A percentile compares a stretch with the other conserved stretches of the same genome.
These are phyloP conservation scores for Roridomyces roridus DNA, from an alignment of 768 basidiomycete species.

Conservation along the genomic window DNA sequence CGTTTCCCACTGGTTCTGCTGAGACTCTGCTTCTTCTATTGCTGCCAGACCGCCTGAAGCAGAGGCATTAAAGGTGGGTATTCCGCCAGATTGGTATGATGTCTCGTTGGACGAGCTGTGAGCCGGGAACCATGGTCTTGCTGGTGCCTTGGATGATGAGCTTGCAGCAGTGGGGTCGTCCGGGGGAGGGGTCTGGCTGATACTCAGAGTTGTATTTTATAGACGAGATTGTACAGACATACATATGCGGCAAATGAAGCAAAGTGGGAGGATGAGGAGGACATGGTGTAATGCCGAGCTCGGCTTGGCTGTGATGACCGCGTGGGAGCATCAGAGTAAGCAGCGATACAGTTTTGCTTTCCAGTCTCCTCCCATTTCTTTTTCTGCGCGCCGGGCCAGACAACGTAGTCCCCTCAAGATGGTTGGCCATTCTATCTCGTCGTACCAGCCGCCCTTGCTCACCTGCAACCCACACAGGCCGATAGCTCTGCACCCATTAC, in stretches of 20 bases:
- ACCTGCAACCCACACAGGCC: constrained; percentile 51
- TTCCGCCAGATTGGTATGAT: constrained; percentile 76
- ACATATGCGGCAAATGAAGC: constrained; percentile 68
- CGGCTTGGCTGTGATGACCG: neutral
- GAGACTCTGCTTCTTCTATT: constrained; percentile 45
- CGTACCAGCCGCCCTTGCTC: constrained; percentile 3
- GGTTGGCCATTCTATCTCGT: too few species aligned
- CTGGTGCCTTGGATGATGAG: constrained; percentile 32
- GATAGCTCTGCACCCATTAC: constrained; percentile 88
- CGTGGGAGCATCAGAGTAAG: neutral
- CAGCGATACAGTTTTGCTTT: constrained; percentile 37
- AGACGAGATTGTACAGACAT: constrained; percentile 44
- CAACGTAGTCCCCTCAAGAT: constrained; percentile 42
- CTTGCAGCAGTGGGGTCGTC: constrained; percentile 51
- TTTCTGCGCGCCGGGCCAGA: constrained; percentile 44
- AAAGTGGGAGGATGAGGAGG: constrained; percentile 47
- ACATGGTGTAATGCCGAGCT: constrained; percentile 29
- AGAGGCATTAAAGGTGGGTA: constrained; percentile 60
- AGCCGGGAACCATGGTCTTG: constrained; percentile 61
- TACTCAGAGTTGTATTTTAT: constrained; percentile 1
- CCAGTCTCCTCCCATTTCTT: neutral
- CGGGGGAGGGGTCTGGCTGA: constrained; percentile 58
- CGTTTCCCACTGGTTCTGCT: constrained; percentile 73
- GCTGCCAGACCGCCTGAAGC: constrained; percentile 42
- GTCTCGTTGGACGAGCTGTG: constrained; percentile 36